Evolutionary conservation across 345 rosid genomes (phyloP).

Genomic region (Pistacia vera): DNA sequence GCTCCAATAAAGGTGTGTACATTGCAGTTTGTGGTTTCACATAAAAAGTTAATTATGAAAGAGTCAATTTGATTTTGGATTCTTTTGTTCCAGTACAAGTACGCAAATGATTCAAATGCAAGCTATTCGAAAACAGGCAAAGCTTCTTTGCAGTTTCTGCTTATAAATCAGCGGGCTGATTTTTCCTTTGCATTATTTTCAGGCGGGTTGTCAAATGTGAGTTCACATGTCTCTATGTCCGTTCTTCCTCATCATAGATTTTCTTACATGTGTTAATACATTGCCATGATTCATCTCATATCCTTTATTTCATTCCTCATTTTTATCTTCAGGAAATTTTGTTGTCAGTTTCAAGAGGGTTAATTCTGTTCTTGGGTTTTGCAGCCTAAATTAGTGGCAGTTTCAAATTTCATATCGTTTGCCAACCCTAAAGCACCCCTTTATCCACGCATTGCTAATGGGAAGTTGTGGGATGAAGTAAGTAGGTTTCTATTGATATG

Average conservation of each 20-base stretch:
- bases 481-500: conserved; percentile 29
- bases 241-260: neutral
- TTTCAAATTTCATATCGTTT: conserved; percentile 65
- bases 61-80: conserved; percentile 2
- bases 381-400: conserved; percentile 83
- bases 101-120: conserved; percentile 44
- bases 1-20: conserved; percentile 82
- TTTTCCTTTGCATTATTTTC: conserved; percentile 82
- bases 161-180: conserved; percentile 94
- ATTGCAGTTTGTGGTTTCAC: conserved; percentile 1
- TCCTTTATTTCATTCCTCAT: neutral
- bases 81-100: conserved; percentile 64
- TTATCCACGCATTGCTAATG: conserved; percentile 90
- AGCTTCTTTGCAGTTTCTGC: conserved; percentile 56
- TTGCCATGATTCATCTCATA: neutral
- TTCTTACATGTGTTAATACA: neutral
- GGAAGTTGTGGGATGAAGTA: conserved; percentile 92
- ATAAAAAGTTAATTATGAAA: neutral
- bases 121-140: conserved; percentile 61
- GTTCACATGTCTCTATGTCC: conserved; percentile 14
- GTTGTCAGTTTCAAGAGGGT: conserved; percentile 11
- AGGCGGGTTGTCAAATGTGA: conserved; percentile 62
- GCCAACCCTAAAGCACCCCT: conserved; percentile 83
- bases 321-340: neutral
- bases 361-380: conserved; percentile 25